phyloP scores from a whole-genome alignment of 306 rosid genomes.

The Lathyrus tuberosus region DNA sequence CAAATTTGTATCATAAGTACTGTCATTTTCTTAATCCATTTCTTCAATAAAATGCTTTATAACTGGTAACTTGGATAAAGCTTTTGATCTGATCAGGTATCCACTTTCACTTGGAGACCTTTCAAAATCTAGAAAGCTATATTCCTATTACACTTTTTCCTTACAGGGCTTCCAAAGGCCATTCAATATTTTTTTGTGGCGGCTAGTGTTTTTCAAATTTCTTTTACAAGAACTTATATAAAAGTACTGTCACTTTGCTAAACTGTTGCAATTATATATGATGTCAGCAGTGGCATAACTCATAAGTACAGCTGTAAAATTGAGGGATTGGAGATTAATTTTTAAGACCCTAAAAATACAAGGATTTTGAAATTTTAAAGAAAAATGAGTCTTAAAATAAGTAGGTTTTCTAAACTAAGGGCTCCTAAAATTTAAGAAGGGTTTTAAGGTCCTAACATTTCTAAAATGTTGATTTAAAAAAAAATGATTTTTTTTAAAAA shows the following conservation, averaged over 20 bases:
- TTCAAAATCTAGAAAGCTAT: conserved; percentile 38
- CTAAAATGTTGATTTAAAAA: no score
- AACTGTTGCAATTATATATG: no score
- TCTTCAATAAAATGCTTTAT: background rate
- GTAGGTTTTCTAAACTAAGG: no score
- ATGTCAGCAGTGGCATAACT: no score
- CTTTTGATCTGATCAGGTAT: conserved; percentile 20
- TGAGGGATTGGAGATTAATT: no score
- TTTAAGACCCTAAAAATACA: no score
- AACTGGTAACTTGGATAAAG: background rate
- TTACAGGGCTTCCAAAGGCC: conserved; percentile 40
- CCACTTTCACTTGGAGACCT: conserved; percentile 39
- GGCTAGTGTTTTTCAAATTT: background rate
- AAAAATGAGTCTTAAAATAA: no score
- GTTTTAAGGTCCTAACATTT: no score
- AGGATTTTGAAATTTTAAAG: no score
- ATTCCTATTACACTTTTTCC: conserved; percentile 34
- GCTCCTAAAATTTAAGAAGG: no score
- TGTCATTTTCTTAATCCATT: conserved; percentile 5
- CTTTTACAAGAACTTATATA: background rate
- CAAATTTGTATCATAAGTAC: conserved; percentile 31
- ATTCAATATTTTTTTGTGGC: background rate
- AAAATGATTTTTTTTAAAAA: no score
- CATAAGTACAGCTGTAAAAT: no score
- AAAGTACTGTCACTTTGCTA: background rate